A percentile compares a stretch with the other conserved stretches of the same genome.
phyloP scores from a whole-genome alignment of 2,329 filamentous ascomycete genomes.

The Fusarium lyarnte region DNA sequence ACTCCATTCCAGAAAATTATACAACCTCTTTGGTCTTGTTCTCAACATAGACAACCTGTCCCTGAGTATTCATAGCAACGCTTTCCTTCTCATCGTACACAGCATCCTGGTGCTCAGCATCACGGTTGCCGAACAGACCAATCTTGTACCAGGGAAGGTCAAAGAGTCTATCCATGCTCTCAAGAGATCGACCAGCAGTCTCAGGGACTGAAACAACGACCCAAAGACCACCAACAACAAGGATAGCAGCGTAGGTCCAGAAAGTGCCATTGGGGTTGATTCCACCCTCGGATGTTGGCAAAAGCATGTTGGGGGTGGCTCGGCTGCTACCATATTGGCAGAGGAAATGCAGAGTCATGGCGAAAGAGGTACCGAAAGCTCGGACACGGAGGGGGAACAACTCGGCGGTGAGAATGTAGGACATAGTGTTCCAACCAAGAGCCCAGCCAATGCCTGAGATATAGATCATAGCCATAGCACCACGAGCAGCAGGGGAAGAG shows the following conservation, averaged over 20 bases:
- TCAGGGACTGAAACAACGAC: slow-evolving; percentile 8
- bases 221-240: slow-evolving; percentile 5
- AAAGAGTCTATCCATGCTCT: slow-evolving; percentile 20
- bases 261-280: slow-evolving; percentile 15
- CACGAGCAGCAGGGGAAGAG: background rate
- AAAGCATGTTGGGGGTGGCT: slow-evolving; percentile 12
- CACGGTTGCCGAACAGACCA: slow-evolving; percentile 14
- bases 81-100: slow-evolving; percentile 9
- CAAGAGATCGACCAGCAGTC: slow-evolving; percentile 13
- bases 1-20: background rate
- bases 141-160: slow-evolving; percentile 21
- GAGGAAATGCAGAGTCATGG: slow-evolving; percentile 15
- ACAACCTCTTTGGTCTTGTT: slow-evolving; percentile 7
- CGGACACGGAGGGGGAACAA: slow-evolving; percentile 23
- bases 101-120: slow-evolving; percentile 17
- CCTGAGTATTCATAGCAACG: background rate
- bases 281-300: background rate
- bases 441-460: slow-evolving; percentile 31
- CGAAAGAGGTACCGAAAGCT: slow-evolving; percentile 12
- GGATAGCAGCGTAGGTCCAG: slow-evolving; percentile 12
- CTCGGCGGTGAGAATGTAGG: slow-evolving; percentile 28
- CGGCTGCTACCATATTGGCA: slow-evolving; percentile 19
- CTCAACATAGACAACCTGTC: slow-evolving; percentile 5
- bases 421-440: slow-evolving; percentile 30
- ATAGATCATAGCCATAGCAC: slow-evolving; percentile 25